A percentile compares a stretch with the other conserved stretches of the same genome.
Conservation (phyloP, 2,329 filamentous ascomycete genomes). For the Kalmusia sp. region DNA sequence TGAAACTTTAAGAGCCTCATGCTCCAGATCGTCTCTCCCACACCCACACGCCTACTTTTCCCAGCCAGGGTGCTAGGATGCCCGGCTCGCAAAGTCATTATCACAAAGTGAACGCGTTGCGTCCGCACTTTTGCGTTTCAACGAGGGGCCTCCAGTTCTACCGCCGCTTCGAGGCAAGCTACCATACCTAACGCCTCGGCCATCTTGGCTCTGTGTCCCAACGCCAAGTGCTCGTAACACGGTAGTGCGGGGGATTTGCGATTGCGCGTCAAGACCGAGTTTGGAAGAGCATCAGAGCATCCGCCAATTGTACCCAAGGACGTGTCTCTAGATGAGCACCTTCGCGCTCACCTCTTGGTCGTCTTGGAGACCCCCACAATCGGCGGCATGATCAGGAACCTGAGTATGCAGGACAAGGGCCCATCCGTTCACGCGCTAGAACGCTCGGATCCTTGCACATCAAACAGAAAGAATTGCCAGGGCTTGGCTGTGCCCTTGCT, state of each 20-base stretch:
- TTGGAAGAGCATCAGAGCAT: background rate
- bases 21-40: constrained; percentile 11
- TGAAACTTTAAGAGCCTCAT: constrained; percentile 25
- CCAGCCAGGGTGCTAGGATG: no score
- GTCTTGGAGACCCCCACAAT: constrained; percentile 16
- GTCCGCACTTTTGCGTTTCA: background rate
- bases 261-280: constrained; percentile 17
- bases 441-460: constrained; percentile 19
- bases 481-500: constrained; percentile 16
- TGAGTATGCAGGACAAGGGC: constrained; percentile 19
- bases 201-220: background rate
- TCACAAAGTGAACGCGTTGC: no score
- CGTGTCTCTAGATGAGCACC: background rate
- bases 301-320: background rate
- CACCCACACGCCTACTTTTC: background rate
- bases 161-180: background rate
- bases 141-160: background rate
- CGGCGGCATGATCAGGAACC: constrained; percentile 12
- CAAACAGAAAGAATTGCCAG: constrained; percentile 17
- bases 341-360: constrained; percentile 10
- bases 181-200: no score
- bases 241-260: constrained; percentile 21
- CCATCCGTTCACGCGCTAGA: constrained; percentile 19
- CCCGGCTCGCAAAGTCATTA: no score
- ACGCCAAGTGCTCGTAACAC: constrained; percentile 15